Evolutionary conservation across 2,329 filamentous ascomycete species (phyloP), one percentile per base, ranked within the genome.

Genomic region (Gnomoniopsis sp.): DNA sequence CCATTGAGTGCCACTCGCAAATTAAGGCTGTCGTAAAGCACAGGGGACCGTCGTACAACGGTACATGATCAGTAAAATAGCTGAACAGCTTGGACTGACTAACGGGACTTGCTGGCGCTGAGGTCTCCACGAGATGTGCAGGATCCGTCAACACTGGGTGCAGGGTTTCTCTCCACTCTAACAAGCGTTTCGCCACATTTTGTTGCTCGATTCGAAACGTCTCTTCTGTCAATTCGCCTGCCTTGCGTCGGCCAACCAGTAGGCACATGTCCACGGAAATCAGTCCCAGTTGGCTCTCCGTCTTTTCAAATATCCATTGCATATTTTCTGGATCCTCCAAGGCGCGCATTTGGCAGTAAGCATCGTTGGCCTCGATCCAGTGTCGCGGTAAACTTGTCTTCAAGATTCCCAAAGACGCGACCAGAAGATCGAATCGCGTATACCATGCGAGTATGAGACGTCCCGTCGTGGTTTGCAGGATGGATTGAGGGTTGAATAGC

Each of bases 381-480:
- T 91, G 87, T 49, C 86, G 83, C 7, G 87, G 81, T 15, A 98
- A 78, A 2, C 87, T 83, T 1, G 90, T 87, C 65, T 88, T 86
- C 64, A 89, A 89, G 1, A 90, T 89, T 23, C 90, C 90, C 79
- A 96, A 87, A 62, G 97, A 83, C 1, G 90, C 89, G 6, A 91
- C 87, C 58, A 93, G 90, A 11, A 93, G 81, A 71, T 98, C 95
- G 69, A 96, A 96, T 38, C 93, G 87, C 33, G 87, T 82, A 71
- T 96, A 97, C 95, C 95, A 98, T n/a, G 82, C 80, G 52, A 96
- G 81, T 48, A 95, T 85, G 67, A 89, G 86, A 33, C 89, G 84
- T 33, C 88, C 84, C 15, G 89, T 81, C 3, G 88, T 79, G 11
- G 88, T 89, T 63, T 89, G 79, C 76, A 88, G 86, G 47, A 90